A percentile compares a stretch with the other conserved stretches of the same genome.
These are phyloP conservation scores for Caryopteris hybrid DNA, from an alignment of 305 asterid species.

Conservation along the genomic window DNA sequence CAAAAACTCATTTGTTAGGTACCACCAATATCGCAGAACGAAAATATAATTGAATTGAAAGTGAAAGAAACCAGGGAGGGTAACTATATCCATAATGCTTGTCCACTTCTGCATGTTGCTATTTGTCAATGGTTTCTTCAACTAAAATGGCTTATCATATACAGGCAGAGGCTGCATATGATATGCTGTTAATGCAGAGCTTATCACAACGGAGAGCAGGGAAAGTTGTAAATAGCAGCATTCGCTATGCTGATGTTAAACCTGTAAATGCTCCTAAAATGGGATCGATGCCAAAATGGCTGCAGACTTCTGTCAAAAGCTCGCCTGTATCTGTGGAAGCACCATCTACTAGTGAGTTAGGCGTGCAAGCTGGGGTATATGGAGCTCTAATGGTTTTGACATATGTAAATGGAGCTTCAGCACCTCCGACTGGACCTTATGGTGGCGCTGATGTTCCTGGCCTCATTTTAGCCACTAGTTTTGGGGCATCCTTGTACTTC, in stretches of 20 bases:
- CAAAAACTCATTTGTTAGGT: not conserved
- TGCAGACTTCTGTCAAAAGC: conserved; percentile 53
- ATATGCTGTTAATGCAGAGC: conserved; percentile 93
- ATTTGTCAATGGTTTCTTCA: conserved; percentile 3
- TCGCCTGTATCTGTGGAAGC: conserved; percentile 66
- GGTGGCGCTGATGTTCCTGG: conserved; percentile 95
- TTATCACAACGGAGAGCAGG: conserved; percentile 90
- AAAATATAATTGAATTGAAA: not conserved
- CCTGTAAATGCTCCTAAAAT: conserved; percentile 52
- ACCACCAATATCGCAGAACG: not conserved
- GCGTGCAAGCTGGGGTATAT: conserved; percentile 94
- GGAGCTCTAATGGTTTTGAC: conserved; percentile 93
- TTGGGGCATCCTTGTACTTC: conserved; percentile 95
- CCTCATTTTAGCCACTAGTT: conserved; percentile 83
- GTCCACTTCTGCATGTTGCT: not conserved
- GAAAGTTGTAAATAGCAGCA: conserved; percentile 68
- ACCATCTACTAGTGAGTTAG: conserved; percentile 77
- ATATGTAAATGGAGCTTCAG: conserved; percentile 80
- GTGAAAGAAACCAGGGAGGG: not conserved
- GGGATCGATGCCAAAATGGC: conserved; percentile 86
- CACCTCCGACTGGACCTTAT: conserved; percentile 49
- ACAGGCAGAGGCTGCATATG: conserved; percentile 98
- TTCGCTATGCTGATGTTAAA: conserved; percentile 93
- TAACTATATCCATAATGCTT: not conserved
- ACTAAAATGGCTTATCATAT: conserved; percentile 20